Conservation (phyloP, 2,329 filamentous ascomycete genomes). For the Grosmannia huntii region DNA sequence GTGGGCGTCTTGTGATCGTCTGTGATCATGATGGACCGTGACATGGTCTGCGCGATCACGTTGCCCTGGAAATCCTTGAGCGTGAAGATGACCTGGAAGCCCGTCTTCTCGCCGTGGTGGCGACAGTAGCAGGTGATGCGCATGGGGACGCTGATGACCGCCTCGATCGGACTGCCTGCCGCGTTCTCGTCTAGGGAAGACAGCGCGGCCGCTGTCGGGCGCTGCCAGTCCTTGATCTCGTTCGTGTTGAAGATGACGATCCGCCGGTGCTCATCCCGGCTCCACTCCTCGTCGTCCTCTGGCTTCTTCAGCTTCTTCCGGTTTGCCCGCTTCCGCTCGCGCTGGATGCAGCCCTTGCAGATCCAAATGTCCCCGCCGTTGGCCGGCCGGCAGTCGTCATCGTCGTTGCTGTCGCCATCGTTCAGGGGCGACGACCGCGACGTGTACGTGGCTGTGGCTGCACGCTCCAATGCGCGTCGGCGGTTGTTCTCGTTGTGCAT, state of each 20-base stretch:
- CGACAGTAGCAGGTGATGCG: slow-evolving; percentile 94
- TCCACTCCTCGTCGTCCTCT: slow-evolving; percentile 84
- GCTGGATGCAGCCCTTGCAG: slow-evolving; percentile 78
- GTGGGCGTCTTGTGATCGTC: slow-evolving; percentile 87
- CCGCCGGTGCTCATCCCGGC: slow-evolving; percentile 63
- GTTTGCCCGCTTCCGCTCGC: slow-evolving; percentile 81
- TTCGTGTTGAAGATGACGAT: slow-evolving; percentile 87
- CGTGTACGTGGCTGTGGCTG: slow-evolving; percentile 30
- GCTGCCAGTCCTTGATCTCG: slow-evolving; percentile 74
- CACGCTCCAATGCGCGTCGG: slow-evolving; percentile 52
- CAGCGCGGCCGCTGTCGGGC: slow-evolving; percentile 29
- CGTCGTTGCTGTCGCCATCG: slow-evolving; percentile 20
- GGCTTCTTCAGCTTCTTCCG: slow-evolving; percentile 89
- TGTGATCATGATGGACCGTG: slow-evolving; percentile 87
- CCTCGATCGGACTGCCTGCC: slow-evolving; percentile 24
- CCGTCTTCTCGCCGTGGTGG: slow-evolving; percentile 85
- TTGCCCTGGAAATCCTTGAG: slow-evolving; percentile 69
- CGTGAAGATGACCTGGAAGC: slow-evolving; percentile 89
- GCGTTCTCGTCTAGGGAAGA: slow-evolving; percentile 6
- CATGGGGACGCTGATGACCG: slow-evolving; percentile 67
- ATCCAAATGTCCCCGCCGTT: slow-evolving; percentile 93
- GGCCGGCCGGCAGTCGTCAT: slow-evolving; percentile 58
- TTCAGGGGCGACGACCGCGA: slow-evolving; percentile 18
- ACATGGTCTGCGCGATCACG: slow-evolving; percentile 72
- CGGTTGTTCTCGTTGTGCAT: slow-evolving; percentile 61